These are phyloP conservation scores for Colletotrichum cordylinicola DNA, from an alignment of 2,329 filamentous ascomycete genomes.

Conservation along the genomic window DNA sequence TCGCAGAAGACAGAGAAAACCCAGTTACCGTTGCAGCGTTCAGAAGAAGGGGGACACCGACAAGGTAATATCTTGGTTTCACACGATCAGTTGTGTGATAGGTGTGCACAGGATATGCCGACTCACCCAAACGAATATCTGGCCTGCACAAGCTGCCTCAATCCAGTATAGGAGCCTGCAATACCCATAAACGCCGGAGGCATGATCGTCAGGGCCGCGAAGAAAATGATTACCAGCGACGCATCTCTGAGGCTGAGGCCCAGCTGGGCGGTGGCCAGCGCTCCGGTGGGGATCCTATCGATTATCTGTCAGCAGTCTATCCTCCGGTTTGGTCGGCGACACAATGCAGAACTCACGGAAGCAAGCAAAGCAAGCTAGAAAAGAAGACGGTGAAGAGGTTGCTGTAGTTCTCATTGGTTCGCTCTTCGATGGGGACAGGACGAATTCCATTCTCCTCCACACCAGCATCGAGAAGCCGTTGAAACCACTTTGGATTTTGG, in stretches of 20 bases:
- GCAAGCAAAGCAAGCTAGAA: constrained; percentile 59
- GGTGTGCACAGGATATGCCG: background rate
- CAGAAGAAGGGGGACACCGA: constrained; percentile 55
- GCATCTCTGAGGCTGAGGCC: constrained; percentile 61
- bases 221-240: constrained; percentile 64
- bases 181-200: constrained; percentile 62
- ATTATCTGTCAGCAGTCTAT: background rate
- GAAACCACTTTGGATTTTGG: constrained; percentile 45
- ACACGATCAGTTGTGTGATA: background rate
- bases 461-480: constrained; percentile 46
- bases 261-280: constrained; percentile 60
- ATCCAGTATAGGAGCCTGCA: constrained; percentile 59
- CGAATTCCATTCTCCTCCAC: constrained; percentile 61
- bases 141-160: constrained; percentile 67
- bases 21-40: constrained; percentile 64
- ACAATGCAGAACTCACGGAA: constrained; percentile 51
- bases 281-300: constrained; percentile 60
- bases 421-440: constrained; percentile 59
- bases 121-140: constrained; percentile 62
- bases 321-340: background rate
- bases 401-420: constrained; percentile 57
- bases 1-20: constrained; percentile 61
- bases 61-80: constrained; percentile 49
- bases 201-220: constrained; percentile 56
- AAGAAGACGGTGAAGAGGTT: constrained; percentile 68